Percentiles rank a stretch among this genome's conserved stretches.
phyloP scores from a whole-genome alignment of 139 green algal genomes.

The Desmodesmus armatus region DNA sequence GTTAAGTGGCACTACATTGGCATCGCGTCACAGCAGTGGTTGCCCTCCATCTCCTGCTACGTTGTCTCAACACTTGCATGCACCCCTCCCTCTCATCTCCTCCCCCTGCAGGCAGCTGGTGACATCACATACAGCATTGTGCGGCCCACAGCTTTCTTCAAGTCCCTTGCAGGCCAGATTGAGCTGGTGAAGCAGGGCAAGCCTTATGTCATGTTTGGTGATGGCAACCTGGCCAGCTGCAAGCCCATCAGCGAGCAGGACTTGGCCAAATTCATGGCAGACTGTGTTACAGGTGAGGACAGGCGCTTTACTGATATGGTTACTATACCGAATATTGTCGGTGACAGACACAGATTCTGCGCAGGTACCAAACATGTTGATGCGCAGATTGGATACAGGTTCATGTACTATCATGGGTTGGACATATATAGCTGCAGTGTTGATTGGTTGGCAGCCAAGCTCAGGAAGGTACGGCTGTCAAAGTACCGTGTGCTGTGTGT shows the following conservation, averaged over 20 bases:
- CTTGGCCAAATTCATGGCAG: conserved; percentile 93
- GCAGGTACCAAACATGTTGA: background rate
- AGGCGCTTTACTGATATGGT: background rate
- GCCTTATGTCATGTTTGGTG: conserved; percentile 99
- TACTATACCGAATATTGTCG: background rate
- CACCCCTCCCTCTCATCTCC: background rate
- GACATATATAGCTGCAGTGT: too few relatives aligned
- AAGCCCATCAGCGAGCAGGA: conserved; percentile 99
- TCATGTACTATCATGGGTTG: too few relatives aligned
- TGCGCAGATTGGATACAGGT: too few relatives aligned
- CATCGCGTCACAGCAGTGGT: too few relatives aligned
- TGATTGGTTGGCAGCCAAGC: too few relatives aligned
- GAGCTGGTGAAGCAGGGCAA: conserved; percentile 71
- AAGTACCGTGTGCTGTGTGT: conserved; percentile 1
- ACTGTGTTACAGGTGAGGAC: conserved; percentile 76
- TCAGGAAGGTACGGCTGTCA: too few relatives aligned
- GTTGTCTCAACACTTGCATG: background rate
- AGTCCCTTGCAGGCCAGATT: conserved; percentile 91
- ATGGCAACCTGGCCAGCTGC: conserved; percentile 95
- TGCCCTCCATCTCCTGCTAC: too few relatives aligned
- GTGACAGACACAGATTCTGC: conserved; percentile 51
- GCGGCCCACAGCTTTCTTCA: conserved; percentile 99
- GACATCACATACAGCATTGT: conserved; percentile 98
- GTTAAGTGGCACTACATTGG: too few relatives aligned
- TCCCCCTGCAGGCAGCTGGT: conserved; percentile 51